Conservation (phyloP, 371 early-diverging fungal genomes). For the Dichotomocladium elegans region DNA sequence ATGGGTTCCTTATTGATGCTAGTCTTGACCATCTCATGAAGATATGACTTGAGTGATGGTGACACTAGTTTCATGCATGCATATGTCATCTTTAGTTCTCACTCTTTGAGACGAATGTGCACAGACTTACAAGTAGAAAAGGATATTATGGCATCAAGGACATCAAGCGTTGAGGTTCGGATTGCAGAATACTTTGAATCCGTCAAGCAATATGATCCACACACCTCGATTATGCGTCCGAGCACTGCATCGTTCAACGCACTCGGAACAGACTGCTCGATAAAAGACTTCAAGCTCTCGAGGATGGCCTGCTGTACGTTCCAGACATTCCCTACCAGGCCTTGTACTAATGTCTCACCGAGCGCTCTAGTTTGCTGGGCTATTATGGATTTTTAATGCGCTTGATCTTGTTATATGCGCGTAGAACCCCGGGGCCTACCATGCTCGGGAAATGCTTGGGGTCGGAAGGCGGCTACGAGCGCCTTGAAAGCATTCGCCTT, state of each 20-base stretch:
- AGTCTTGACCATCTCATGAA: not conserved
- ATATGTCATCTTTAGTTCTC: too few relatives aligned
- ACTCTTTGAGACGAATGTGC: too few relatives aligned
- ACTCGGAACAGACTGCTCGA: constrained; percentile 17
- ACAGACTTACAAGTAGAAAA: constrained; percentile 1
- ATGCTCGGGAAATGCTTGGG: constrained; percentile 38
- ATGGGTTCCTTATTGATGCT: constrained; percentile 7
- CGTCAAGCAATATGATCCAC: constrained; percentile 14
- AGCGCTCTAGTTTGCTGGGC: constrained; percentile 32
- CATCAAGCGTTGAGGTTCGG: constrained; percentile 37
- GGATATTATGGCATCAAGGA: constrained; percentile 16
- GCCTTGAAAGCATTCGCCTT: constrained; percentile 71
- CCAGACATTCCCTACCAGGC: constrained; percentile 63
- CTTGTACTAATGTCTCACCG: constrained; percentile 32
- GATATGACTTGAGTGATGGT: not conserved
- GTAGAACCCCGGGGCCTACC: constrained; percentile 24
- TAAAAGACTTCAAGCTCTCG: constrained; percentile 51
- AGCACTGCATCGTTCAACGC: constrained; percentile 1
- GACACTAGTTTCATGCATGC: constrained; percentile 1
- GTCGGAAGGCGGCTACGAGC: constrained; percentile 54
- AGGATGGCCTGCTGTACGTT: constrained; percentile 66
- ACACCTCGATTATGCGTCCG: constrained; percentile 10
- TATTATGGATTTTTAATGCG: constrained; percentile 1
- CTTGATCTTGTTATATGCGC: not conserved
- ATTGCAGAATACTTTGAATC: constrained; percentile 47